Percentiles rank a stretch among this genome's conserved stretches.
These are phyloP conservation scores for Rhodocollybia butyracea DNA, from an alignment of 768 basidiomycete species.

Conservation along the genomic window DNA sequence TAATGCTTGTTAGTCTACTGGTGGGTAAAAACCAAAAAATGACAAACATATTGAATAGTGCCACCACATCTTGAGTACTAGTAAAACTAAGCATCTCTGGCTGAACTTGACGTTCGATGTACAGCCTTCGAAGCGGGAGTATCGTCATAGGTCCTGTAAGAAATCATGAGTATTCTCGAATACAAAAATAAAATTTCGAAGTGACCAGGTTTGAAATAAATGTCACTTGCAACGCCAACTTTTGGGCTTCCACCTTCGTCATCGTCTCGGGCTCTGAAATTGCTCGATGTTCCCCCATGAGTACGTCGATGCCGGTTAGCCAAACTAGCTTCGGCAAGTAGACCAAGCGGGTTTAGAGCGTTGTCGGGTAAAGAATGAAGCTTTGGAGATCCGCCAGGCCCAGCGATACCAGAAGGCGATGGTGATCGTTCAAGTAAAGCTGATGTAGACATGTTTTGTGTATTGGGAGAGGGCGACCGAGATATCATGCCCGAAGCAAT, in stretches of 20 bases:
- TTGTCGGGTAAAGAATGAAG: slow-evolving; percentile 92
- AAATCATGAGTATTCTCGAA: neutral
- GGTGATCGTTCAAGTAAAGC: slow-evolving; percentile 53
- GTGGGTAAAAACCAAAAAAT: slow-evolving; percentile 5
- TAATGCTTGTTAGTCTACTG: slow-evolving; percentile 8
- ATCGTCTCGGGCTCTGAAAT: slow-evolving; percentile 34
- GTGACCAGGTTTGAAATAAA: slow-evolving; percentile 95
- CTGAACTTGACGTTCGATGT: slow-evolving; percentile 86
- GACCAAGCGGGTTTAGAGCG: slow-evolving; percentile 84
- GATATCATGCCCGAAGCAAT: slow-evolving; percentile 80
- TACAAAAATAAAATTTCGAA: slow-evolving; percentile 18
- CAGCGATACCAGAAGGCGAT: slow-evolving; percentile 35
- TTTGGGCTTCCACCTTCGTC: slow-evolving; percentile 41
- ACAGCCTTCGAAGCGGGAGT: slow-evolving; percentile 74
- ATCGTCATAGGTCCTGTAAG: slow-evolving; percentile 81
- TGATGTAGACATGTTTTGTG: slow-evolving; percentile 52
- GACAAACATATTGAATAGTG: slow-evolving; percentile 84
- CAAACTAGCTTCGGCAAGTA: slow-evolving; percentile 87
- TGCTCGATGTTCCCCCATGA: slow-evolving; percentile 40
- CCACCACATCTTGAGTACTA: slow-evolving; percentile 84
- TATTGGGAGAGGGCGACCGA: slow-evolving; percentile 69
- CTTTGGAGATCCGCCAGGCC: slow-evolving; percentile 67
- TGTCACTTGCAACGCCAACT: slow-evolving; percentile 78
- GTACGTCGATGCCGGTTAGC: slow-evolving; percentile 72
- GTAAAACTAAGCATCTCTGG: slow-evolving; percentile 94